These are phyloP conservation scores for Cercospora zeae-maydis DNA, from an alignment of 2,329 filamentous ascomycete species.

Conservation along the genomic window DNA sequence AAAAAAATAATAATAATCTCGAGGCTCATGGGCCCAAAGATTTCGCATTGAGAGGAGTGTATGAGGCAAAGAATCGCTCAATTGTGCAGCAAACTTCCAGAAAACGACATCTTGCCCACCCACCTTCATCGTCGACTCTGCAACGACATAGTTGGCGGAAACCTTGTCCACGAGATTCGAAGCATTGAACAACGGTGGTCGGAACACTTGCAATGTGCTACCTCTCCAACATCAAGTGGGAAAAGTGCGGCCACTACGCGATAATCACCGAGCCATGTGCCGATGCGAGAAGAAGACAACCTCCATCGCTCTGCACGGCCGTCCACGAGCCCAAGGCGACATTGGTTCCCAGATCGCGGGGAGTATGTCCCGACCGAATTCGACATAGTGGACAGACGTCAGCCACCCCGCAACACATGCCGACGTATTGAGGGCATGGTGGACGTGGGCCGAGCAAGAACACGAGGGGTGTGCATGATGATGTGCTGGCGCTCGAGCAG, in stretches of 20 bases:
- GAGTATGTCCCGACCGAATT: conserved; percentile 21
- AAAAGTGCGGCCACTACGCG: conserved; percentile 23
- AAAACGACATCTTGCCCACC: too few relatives aligned
- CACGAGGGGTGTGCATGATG: not conserved
- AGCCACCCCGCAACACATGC: conserved; percentile 7
- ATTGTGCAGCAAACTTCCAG: too few relatives aligned
- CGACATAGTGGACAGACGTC: conserved; percentile 16
- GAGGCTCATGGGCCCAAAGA: too few relatives aligned
- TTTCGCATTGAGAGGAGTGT: too few relatives aligned
- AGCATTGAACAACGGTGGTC: too few relatives aligned
- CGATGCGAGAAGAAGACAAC: conserved; percentile 17
- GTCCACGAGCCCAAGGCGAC: conserved; percentile 23
- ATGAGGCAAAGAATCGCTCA: too few relatives aligned
- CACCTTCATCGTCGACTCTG: too few relatives aligned
- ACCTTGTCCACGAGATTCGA: too few relatives aligned
- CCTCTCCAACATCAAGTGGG: conserved; percentile 21
- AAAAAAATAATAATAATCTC: too few relatives aligned
- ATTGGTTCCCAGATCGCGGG: conserved; percentile 11
- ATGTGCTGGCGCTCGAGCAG: too few relatives aligned
- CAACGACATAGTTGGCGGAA: too few relatives aligned
- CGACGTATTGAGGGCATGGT: conserved; percentile 7
- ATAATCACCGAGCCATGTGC: conserved; percentile 20
- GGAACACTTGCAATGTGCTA: conserved; percentile 15
- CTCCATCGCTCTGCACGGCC: conserved; percentile 20
- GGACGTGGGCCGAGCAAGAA: not conserved